Percentiles rank a stretch among this genome's conserved stretches.
These are phyloP conservation scores for Lablab purpureus DNA, from an alignment of 306 rosid species.

Conservation along the genomic window DNA sequence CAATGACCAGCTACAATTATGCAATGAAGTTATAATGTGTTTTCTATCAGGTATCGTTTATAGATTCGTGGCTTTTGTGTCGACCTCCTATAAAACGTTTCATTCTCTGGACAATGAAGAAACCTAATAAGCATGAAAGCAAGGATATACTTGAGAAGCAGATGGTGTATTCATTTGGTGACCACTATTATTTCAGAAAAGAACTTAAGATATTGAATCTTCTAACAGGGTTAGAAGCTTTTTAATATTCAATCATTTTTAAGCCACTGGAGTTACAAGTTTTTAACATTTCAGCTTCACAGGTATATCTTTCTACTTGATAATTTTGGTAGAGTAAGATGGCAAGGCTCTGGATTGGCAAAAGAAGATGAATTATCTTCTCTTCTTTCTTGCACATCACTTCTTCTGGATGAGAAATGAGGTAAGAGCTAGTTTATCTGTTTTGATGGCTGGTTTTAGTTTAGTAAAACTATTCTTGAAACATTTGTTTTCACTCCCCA, in stretches of 20 bases:
- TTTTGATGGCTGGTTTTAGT: slow-evolving; percentile 18
- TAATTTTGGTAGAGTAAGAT: slow-evolving; percentile 90
- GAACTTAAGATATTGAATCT: slow-evolving; percentile 69
- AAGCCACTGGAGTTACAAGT: not conserved
- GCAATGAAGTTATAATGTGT: not conserved
- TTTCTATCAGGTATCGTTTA: slow-evolving; percentile 66
- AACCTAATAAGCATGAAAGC: slow-evolving; percentile 55
- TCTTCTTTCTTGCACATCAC: slow-evolving; percentile 71
- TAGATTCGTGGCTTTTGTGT: slow-evolving; percentile 58
- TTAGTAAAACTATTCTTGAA: not conserved
- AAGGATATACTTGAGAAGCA: slow-evolving; percentile 56
- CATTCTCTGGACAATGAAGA: slow-evolving; percentile 78
- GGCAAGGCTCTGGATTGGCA: slow-evolving; percentile 89
- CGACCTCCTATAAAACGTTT: slow-evolving; percentile 62
- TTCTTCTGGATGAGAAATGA: slow-evolving; percentile 65
- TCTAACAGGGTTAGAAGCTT: slow-evolving; percentile 57
- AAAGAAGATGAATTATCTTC: slow-evolving; percentile 72
- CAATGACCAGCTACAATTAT: slow-evolving; percentile 3
- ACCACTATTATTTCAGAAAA: slow-evolving; percentile 93
- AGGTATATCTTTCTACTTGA: slow-evolving; percentile 86
- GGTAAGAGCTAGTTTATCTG: slow-evolving; percentile 37
- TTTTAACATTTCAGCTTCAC: slow-evolving; percentile 37
- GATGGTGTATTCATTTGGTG: slow-evolving; percentile 81
- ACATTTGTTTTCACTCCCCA: not conserved
- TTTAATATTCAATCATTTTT: slow-evolving; percentile 31